phyloP scores from a whole-genome alignment of 164 flowering plant genomes.

The Chloranthus sessilifolius region DNA sequence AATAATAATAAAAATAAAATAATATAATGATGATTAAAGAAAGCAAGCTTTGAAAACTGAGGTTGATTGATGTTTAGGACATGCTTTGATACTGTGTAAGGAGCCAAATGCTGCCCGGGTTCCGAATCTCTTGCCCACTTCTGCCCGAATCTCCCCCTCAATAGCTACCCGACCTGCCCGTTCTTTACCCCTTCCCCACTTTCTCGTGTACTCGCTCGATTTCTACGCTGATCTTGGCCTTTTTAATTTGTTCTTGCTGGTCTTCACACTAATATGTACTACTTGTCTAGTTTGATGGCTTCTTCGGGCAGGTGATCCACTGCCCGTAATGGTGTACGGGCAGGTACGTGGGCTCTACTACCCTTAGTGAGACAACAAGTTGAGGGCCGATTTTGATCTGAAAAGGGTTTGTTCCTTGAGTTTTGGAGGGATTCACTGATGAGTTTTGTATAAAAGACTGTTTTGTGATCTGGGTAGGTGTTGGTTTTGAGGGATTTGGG shows the following conservation, averaged over 20 bases:
- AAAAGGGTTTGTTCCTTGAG: too few relatives aligned
- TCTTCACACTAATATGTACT: not conserved
- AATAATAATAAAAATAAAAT: too few relatives aligned
- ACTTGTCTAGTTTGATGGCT: not conserved
- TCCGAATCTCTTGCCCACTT: conserved; percentile 8
- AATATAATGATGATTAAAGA: too few relatives aligned
- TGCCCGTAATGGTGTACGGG: not conserved
- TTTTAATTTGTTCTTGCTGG: not conserved
- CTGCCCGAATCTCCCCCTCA: conserved; percentile 21
- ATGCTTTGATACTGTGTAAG: too few relatives aligned
- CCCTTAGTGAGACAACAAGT: too few relatives aligned
- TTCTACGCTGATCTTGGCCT: not conserved
- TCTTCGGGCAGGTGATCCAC: not conserved
- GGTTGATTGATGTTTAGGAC: too few relatives aligned
- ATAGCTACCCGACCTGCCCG: conserved; percentile 21
- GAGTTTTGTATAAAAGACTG: too few relatives aligned
- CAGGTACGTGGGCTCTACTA: not conserved
- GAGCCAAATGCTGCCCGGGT: too few relatives aligned
- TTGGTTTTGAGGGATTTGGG: not conserved
- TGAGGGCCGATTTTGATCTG: too few relatives aligned
- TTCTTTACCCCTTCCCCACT: conserved; percentile 3
- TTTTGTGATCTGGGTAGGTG: too few relatives aligned
- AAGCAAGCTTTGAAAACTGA: too few relatives aligned
- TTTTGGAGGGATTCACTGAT: too few relatives aligned
- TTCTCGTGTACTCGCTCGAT: not conserved